These are phyloP conservation scores for Phytopythium cucurbitacearum DNA, from an alignment of 352 stramenopile species.

Conservation along the genomic window DNA sequence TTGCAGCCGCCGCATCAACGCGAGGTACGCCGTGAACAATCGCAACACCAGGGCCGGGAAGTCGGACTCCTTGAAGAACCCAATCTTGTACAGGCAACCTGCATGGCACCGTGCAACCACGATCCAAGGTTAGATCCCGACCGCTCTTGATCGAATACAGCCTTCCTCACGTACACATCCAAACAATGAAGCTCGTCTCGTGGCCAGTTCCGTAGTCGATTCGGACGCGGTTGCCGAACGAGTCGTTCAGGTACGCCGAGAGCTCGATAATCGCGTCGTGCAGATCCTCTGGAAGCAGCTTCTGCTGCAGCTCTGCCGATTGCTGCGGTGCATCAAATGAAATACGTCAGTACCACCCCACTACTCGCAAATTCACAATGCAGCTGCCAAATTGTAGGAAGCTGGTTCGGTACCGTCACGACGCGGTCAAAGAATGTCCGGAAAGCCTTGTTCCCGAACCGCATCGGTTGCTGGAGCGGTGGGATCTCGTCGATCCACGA, in stretches of 20 bases:
- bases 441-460: conserved; percentile 95
- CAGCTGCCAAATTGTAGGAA: too few relatives aligned
- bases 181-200: conserved; percentile 97
- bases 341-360: not conserved
- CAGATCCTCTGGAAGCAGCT: conserved; percentile 47
- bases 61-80: conserved; percentile 82
- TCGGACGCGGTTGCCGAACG: conserved; percentile 95
- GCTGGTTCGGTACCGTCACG: conserved; percentile 34
- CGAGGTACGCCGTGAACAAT: conserved; percentile 93
- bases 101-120: conserved; percentile 2
- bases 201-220: conserved; percentile 99
- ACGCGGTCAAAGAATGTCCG: conserved; percentile 86
- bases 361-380: too few relatives aligned
- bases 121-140: conserved; percentile 11
- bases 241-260: conserved; percentile 92
- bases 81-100: conserved; percentile 88
- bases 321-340: conserved; percentile 21
- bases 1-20: conserved; percentile 93
- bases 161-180: conserved; percentile 67
- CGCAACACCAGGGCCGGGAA: conserved; percentile 86
- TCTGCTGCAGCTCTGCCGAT: conserved; percentile 50
- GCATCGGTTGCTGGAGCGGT: conserved; percentile 91
- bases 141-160: conserved; percentile 4
- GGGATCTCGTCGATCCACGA: conserved; percentile 91
- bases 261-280: conserved; percentile 89